Base-by-base conservation (phyloP, 257 asterid genomes). In the Striga asiatica region DNA sequence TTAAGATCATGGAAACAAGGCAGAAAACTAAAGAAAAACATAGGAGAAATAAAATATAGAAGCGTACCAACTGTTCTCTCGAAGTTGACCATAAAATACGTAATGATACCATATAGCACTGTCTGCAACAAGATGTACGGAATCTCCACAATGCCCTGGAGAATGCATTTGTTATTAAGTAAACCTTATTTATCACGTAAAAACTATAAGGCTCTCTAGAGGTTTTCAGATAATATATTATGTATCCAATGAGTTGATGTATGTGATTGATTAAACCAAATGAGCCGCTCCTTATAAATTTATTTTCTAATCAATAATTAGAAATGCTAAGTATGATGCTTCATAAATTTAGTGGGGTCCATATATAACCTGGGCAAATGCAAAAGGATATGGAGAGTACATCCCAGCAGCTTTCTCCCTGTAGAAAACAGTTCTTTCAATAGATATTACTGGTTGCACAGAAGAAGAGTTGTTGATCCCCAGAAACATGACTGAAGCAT, bases 371-470 rank as follows among this genome's bases (percentile, higher is more conserved):
- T 88, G 97, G 12, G 97, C 95, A 52, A 71, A 62, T 39, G 95
- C 95, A 58, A 84, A 88, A 45, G 95, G 84, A 49, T 71, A 19
- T 11, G 97, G 79, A 17, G 95, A 74, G 69, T 76, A 88, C 94
- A 88, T 76, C 65, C 95, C 97, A 48, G 97, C 94, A 55, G 97
- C 97, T 64, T 72, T 78, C 71, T 88, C 97, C 64, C 97, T 67
- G 66, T 88, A 88, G 86, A 88, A 88, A 61, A 88, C 97, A 34
- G 88, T 88, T 62, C 97, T 78, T 76, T 82, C 95, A 54, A 80
- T 80, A 54, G 94, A 71, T 62, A 84, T 66, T 39, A 88, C 60
- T 24, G 97, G 97, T 67, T 88, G 97, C 38, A 88, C 97, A 29
- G 95, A 88, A 12, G 97, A 81, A 35, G 93, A 68, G 71, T 84